Conservation (phyloP, 257 asterid species). For the Capsicum pubescens region DNA sequence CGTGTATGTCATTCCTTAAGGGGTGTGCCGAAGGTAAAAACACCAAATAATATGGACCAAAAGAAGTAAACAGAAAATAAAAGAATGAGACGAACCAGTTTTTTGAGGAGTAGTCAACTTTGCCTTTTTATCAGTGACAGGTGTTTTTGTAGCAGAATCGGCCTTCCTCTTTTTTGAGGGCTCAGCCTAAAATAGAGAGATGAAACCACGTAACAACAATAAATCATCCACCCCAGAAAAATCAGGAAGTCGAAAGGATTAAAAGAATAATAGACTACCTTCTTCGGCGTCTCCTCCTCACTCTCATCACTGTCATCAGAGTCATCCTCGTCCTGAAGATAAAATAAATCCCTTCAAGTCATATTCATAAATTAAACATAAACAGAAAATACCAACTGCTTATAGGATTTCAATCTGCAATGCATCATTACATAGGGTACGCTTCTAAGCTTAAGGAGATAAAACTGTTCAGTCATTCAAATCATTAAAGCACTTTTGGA, state of each 20-base stretch:
- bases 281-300: constrained; percentile 84
- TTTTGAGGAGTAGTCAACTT: constrained; percentile 79
- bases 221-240: background rate
- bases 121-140: constrained; percentile 70
- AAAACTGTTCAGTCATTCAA: background rate
- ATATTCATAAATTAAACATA: background rate
- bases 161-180: constrained; percentile 61
- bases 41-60: background rate
- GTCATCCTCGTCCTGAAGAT: constrained; percentile 61
- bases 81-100: constrained; percentile 56
- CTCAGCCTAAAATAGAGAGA: constrained; percentile 46
- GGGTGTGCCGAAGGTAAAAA: too few relatives aligned
- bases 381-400: background rate
- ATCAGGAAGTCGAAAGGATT: background rate
- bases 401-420: background rate
- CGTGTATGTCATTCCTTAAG: too few relatives aligned
- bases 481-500: background rate
- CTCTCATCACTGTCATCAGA: constrained; percentile 61
- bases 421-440: background rate
- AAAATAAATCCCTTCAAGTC: background rate
- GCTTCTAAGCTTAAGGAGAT: background rate
- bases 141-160: constrained; percentile 62
- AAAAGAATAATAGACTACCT: constrained; percentile 46
- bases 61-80: background rate
- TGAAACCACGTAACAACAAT: constrained; percentile 13